Percentiles rank a stretch among this genome's conserved stretches.
Evolutionary conservation across 371 early-diverging fungal species (phyloP).

Genomic region (Quaeritorhiza haematococci): DNA sequence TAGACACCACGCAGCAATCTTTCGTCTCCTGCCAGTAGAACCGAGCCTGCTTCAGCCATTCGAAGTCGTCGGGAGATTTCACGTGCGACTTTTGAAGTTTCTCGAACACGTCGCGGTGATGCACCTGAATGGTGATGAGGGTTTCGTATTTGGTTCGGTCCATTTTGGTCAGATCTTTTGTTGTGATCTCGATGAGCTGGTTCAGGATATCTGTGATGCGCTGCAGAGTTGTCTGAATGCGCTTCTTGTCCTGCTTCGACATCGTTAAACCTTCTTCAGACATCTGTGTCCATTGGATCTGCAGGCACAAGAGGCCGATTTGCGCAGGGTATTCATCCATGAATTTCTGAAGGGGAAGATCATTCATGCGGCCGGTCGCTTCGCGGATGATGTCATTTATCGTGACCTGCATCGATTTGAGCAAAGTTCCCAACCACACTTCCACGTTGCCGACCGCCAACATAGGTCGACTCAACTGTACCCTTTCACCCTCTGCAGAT

Average conservation of each 20-base stretch:
- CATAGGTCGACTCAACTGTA: slow-evolving; percentile 45
- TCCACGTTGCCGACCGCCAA: slow-evolving; percentile 58
- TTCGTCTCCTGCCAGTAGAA: slow-evolving; percentile 64
- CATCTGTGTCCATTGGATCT: slow-evolving; percentile 56
- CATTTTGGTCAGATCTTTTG: slow-evolving; percentile 56
- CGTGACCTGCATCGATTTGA: slow-evolving; percentile 48
- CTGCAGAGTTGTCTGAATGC: slow-evolving; percentile 48
- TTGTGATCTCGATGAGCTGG: slow-evolving; percentile 52
- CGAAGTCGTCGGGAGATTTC: slow-evolving; percentile 54
- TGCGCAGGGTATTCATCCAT: slow-evolving; percentile 62
- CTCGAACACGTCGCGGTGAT: slow-evolving; percentile 61
- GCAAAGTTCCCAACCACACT: slow-evolving; percentile 53
- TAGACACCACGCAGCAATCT: slow-evolving; percentile 60
- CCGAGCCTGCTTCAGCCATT: slow-evolving; percentile 59
- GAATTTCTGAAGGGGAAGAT: slow-evolving; percentile 53
- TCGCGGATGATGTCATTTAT: slow-evolving; percentile 56
- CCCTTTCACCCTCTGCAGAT: slow-evolving; percentile 54
- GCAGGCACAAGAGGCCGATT: slow-evolving; percentile 53
- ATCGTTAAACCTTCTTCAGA: slow-evolving; percentile 48
- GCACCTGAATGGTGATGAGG: slow-evolving; percentile 61
- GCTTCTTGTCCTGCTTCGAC: slow-evolving; percentile 58
- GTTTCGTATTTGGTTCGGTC: slow-evolving; percentile 60
- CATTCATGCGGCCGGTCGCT: slow-evolving; percentile 49
- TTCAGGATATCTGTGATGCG: slow-evolving; percentile 53
- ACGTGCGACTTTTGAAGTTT: slow-evolving; percentile 54